Evolutionary conservation across 1,284 basidiomycete species (phyloP), one percentile per base, ranked within the genome.

Genomic region (Coniferiporia sulphurascens): DNA sequence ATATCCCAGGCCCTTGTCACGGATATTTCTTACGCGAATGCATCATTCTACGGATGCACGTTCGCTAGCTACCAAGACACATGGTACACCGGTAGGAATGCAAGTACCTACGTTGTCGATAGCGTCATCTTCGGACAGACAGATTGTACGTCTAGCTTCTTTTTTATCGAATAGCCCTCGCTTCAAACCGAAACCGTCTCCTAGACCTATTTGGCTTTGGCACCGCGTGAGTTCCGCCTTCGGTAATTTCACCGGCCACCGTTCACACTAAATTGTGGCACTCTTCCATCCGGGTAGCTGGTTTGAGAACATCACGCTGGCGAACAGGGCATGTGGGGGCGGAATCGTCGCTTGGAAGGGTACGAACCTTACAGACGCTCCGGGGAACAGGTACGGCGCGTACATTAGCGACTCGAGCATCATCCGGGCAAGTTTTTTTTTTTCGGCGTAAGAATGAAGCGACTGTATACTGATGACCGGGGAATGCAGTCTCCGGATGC

Each of bases 41-140:
- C 83, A 9, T 86, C 84, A 0, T 86, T 87, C 68, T 88, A 87
- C 62, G 83, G 82, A 0, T 86, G 84, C 63, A 74, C 79, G 1
- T 85, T 87, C 63, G 74, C 78, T 7, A 82, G 83, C 64, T 86
- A 73, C 59, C 86, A 87, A 65, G 86, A 87, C 67, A 87, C 86
- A 0, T 83, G 82, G 78, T 87, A 83, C 65, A 81, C 82, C 0
- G 86, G 85, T 0, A 71, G 76, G 0, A 84, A 80, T 55, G 82
- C 76, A 4, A 82, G 78, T 65, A 84, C 84, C 0, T 85, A 84
- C 63, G 79, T 81, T 7, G 76, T 81, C 8, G 84, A 86, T 62
- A 84, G 83, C 61, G 78, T 81, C 27, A 78, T 88, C 45, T 83
- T 74, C 57, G 86, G 86, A 4, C 74, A 81, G 65, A 85, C 82